Conservation (phyloP, 1,284 basidiomycete species). For the Wolfiporia cocos region DNA sequence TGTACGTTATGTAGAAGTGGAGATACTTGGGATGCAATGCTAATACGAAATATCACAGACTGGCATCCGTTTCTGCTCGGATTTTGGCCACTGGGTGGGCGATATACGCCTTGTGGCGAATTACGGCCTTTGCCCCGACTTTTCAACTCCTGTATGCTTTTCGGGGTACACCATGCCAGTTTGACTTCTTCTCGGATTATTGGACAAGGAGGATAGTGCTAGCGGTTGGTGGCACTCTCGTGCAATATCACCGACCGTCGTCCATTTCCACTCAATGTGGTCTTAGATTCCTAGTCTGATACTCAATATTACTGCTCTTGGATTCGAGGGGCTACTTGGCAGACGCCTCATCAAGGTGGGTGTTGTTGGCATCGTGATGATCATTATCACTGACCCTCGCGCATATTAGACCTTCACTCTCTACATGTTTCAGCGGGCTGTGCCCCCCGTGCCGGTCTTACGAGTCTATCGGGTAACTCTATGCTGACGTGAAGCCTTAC, state of each 20-base stretch:
- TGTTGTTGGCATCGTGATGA: background rate
- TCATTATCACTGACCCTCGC: too few species aligned
- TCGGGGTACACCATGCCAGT: constrained; percentile 38
- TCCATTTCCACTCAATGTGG: background rate
- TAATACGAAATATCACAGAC: constrained; percentile 21
- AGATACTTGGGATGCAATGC: background rate
- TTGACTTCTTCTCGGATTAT: constrained; percentile 41
- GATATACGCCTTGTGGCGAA: constrained; percentile 43
- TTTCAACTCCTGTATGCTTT: constrained; percentile 34
- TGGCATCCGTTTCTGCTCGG: constrained; percentile 43
- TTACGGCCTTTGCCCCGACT: constrained; percentile 25
- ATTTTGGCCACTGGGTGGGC: constrained; percentile 44
- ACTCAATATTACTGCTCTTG: constrained; percentile 37
- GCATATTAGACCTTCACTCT: background rate
- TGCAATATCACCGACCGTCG: too few species aligned
- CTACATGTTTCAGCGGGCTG: background rate
- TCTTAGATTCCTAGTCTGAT: constrained; percentile 43
- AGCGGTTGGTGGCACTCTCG: too few species aligned
- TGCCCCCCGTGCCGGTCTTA: too few species aligned
- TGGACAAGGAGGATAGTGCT: constrained; percentile 34
- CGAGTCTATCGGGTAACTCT: too few species aligned
- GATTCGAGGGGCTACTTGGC: constrained; percentile 38
- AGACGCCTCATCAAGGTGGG: constrained; percentile 40
- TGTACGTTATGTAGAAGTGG: constrained; percentile 27
- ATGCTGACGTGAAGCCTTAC: too few species aligned